Conservation (phyloP, 257 asterid genomes). For the Nicotiana attenuata region DNA sequence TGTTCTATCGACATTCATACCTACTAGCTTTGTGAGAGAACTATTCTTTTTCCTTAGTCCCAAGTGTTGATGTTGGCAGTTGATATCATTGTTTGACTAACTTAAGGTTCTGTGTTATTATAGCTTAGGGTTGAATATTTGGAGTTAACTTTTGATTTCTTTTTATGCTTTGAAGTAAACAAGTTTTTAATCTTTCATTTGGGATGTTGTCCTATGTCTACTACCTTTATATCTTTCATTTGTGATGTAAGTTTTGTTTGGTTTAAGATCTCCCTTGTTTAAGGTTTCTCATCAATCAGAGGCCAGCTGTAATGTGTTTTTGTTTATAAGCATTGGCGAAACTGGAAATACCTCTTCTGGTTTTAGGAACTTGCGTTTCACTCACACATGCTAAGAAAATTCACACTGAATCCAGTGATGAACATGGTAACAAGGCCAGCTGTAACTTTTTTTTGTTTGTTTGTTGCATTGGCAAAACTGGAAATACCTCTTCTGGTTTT, state of each 20-base stretch:
- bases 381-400: not conserved
- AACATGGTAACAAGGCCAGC: not conserved
- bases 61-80: not conserved
- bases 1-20: not conserved
- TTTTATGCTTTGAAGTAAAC: not conserved
- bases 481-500: not conserved
- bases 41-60: not conserved
- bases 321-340: not conserved
- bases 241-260: not conserved
- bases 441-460: too few species aligned
- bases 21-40: not conserved
- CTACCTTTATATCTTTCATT: not conserved
- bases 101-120: not conserved
- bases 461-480: too few species aligned
- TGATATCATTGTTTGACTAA: not conserved
- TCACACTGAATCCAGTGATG: not conserved
- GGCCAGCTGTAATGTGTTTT: not conserved
- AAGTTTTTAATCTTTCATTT: not conserved
- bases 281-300: not conserved
- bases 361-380: not conserved
- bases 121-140: not conserved
- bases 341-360: not conserved
- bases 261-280: not conserved
- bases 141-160: not conserved
- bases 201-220: not conserved